Evolutionary conservation across 805 yeast genomes (phyloP), one percentile per base, ranked within the genome.

Genomic region (Cyberlindnera lachancei): DNA sequence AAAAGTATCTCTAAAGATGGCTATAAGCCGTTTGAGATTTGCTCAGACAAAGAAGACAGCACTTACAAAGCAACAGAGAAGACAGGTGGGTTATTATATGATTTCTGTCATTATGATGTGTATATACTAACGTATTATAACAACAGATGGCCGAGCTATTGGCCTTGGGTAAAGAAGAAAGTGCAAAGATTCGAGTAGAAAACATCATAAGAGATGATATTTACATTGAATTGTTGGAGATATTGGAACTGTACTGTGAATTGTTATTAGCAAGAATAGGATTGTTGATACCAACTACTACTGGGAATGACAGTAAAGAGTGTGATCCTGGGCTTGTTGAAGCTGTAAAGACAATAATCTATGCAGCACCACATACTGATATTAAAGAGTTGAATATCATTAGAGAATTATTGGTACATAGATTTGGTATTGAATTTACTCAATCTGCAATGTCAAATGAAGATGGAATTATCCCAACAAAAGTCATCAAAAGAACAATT

Each of bases 171-270:
- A 85, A 83, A 49, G 88, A 84, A 40, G 77, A 79, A 31, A 82
- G 87, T 45, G 95, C 95, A 9, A 70, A 70, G 35, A 85, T 85
- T 35, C 59, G 94, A 30, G 90, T 84, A 4, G 96, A 86, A 52
- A 81, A 82, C 45, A 73, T 86, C 35, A 82, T 87, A 20, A 68
- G 88, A 22, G 90, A 84, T 44, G 96, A 86, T 50, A 73, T 83
- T 20, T 73, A 78, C 47, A 72, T 82, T 15, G 95, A 86, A 57
- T 61, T 86, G 16, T 59, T 86, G 33, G 95, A 87, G 53, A 72
- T 73, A 28, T 56, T 86, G 29, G 95, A 87, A 55, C 60, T 87
- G 14, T 84, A 84, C 52, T 79, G 95, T 49, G 95, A 87, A 55
- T 61, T 86, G 4, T 53, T 84, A 15, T 66, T 81, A 29, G 95